Base-by-base conservation (phyloP, 2,329 filamentous ascomycete species). In the Penicillium aurantiogriseum region DNA sequence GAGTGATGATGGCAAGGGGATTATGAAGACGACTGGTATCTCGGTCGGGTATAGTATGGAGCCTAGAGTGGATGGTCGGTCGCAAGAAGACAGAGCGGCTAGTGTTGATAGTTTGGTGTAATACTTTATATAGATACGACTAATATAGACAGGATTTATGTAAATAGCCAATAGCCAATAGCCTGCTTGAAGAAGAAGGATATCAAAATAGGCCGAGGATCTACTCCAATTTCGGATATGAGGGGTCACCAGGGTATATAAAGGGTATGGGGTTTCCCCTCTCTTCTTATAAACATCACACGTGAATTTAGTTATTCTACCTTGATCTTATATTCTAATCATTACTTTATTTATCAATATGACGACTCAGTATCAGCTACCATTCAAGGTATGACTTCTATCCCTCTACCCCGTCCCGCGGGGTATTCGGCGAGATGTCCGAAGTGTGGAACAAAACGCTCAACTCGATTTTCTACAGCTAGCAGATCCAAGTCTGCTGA, bases 401-500 rank as follows among this genome's bases (percentile, higher is more conserved):
- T 35, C 13, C 19, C 38, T 50, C 6, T 39, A 15, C 13, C 35
- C 13, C 27, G 4, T 19, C 4, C 31, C 17, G 27, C 51, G 53
- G 45, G 43, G 39, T 36, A 21, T 21, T 63, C 64, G 61, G 59
- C 54, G 25, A 64, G 57, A 66, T 62, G 57, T 58, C 60, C 62
- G 63, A 62, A 49, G 21, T 31, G 8, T 23, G 43, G 21, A 36
- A 11, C 17, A 19, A 19, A 40, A 17, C 46, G n/a, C 54, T 60
- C 23, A 52, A 63, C 45, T 21, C 27, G n/a, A 36, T 51, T 10
- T n/a, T 15, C 76, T 78, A 33, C 60, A 80, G 64, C 74, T 85
- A 35, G 70, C 75, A 21, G 77, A 85, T 66, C 74, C 76, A 2
- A 75, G 73, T 27, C 76, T 85, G 15, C 73, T 81, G 17, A 76